Conservation (phyloP, 129 eudicot species). For the Flaveria trinervia region DNA sequence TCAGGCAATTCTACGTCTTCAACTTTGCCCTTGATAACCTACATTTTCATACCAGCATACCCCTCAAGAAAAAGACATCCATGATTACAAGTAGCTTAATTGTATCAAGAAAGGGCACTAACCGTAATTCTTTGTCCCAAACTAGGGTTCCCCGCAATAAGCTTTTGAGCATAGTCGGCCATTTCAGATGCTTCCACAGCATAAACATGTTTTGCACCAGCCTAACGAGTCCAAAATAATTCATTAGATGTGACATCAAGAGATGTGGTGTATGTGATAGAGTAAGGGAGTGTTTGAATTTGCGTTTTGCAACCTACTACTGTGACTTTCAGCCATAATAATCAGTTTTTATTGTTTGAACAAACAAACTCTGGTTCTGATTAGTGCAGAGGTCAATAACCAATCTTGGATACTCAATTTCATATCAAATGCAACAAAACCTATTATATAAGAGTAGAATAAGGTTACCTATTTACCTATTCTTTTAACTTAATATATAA, state of each 20-base stretch:
- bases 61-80: conserved; percentile 21
- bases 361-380: not conserved
- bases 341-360: not conserved
- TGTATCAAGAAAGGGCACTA: conserved; percentile 29
- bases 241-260: conserved; percentile 15
- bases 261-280: not conserved
- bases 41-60: conserved; percentile 20
- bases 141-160: conserved; percentile 91
- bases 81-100: not conserved
- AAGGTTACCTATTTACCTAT: not conserved
- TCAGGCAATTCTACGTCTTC: conserved; percentile 96
- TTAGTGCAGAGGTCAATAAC: not conserved
- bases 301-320: not conserved
- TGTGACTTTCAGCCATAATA: not conserved
- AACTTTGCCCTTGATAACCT: conserved; percentile 96
- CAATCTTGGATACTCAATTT: not conserved
- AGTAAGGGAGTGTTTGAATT: not conserved
- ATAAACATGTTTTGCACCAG: conserved; percentile 98
- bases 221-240: conserved; percentile 42
- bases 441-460: not conserved
- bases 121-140: conserved; percentile 84
- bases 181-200: conserved; percentile 99
- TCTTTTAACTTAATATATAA: not conserved
- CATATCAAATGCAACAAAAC: not conserved
- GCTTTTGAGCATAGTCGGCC: conserved; percentile 94